Evolutionary conservation across 306 rosid species (phyloP), one percentile per base, ranked within the genome.

Genomic region (Cercis canadensis): DNA sequence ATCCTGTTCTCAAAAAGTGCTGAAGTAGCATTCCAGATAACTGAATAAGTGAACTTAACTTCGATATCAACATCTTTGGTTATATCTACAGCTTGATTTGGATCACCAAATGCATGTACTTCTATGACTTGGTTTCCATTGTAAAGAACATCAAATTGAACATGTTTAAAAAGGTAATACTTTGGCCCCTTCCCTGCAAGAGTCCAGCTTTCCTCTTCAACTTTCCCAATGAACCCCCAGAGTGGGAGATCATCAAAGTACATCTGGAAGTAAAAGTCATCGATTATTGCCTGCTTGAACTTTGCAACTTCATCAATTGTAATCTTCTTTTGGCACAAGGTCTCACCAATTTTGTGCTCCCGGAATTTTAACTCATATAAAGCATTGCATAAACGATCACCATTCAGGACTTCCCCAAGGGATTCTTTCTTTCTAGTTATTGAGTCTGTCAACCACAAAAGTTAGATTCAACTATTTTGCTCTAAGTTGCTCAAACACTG

Each of bases 211-310:
- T 83, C 79, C 43, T 76, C 89, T 69, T 90, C 98, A 57, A 82
- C 68, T 83, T 85, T 87, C 31, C 98, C 96, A 44, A 92, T 15
- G 65, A 85, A 92, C 0, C 92, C 97, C 98, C 97, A 92, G 17
- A 88, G 57, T 7, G 97, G 96, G 75, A 93, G 98, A 69, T 90
- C 96, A 71, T 93, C 97, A 67, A 81, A 80, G 80, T 88, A 93
- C 91, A 90, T 88, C 85, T 93, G 97, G 67, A 85, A 90, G 87
- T 90, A 90, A 84, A 80, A 93, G 0, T 90, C 93, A n/a, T 76
- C 63, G 12, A 53, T 55, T 55, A 93, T 85, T 50, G 92, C 93
- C 80, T 76, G 76, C 81, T 85, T 90, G 53, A 93, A 84, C 61
- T 33, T 71, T 24, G 64, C 81, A 80, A 90, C 70, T 71, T 88